Conservation (phyloP, 306 rosid species). For the Cercis canadensis region DNA sequence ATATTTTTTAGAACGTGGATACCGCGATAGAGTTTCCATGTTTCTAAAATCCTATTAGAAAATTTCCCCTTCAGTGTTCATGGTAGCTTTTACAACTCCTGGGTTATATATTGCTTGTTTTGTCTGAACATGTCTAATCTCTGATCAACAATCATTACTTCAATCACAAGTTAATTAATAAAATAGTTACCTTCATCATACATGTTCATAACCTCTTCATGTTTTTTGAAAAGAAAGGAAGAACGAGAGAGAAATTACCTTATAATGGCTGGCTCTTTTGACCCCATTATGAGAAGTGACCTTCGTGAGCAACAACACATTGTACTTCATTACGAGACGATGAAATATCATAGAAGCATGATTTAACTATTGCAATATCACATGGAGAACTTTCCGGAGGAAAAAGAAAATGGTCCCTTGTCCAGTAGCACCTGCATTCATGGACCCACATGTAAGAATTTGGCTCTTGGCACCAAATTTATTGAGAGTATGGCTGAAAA, state of each 20-base stretch:
- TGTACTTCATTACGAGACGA: neutral
- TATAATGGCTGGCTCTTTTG: neutral
- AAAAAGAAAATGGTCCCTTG: neutral
- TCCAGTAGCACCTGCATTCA: neutral
- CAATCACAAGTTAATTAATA: neutral
- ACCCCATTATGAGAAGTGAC: neutral
- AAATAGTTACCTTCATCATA: neutral
- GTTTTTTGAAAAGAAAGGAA: neutral
- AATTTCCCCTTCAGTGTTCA: too few relatives aligned
- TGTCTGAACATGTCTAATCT: neutral
- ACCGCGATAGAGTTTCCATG: too few relatives aligned
- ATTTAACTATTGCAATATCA: neutral
- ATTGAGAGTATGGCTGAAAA: neutral
- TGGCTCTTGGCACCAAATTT: neutral
- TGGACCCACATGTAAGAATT: neutral
- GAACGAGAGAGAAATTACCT: neutral
- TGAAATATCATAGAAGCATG: too few relatives aligned
- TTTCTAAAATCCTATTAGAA: too few relatives aligned
- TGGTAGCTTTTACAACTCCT: too few relatives aligned
- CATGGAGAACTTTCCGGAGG: neutral
- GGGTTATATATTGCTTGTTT: too few relatives aligned
- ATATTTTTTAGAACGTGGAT: too few relatives aligned
- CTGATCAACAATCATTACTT: too few relatives aligned
- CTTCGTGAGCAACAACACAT: too few relatives aligned
- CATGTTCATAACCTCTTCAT: neutral